Evolutionary conservation across 495 filamentous ascomycete genomes (phyloP).

Genomic region (Pseudoneurospora amorphoporcata): DNA sequence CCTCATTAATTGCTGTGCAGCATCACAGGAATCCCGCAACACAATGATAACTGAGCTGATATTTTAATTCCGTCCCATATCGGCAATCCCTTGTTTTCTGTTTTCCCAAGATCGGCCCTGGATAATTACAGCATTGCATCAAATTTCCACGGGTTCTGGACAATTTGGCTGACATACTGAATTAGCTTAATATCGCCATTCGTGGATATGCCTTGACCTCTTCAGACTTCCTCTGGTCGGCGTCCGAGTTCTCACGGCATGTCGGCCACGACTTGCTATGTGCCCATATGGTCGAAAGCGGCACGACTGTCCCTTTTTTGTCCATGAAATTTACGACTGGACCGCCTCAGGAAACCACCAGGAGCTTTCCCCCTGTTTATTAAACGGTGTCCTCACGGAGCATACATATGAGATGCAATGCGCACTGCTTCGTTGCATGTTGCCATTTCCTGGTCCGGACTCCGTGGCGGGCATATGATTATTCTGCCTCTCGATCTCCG

Average conservation of each 20-base stretch:
- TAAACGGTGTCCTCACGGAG: not conserved
- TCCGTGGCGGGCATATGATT: not conserved
- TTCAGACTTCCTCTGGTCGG: not conserved
- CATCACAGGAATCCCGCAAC: no score
- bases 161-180: not conserved
- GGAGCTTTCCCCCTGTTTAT: not conserved
- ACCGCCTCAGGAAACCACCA: not conserved
- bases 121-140: not conserved
- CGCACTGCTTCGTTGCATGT: not conserved
- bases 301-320: no score
- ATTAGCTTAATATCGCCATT: not conserved
- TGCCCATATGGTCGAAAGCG: no score
- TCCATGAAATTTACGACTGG: not conserved
- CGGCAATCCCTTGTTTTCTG: no score
- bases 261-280: not conserved
- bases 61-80: no score
- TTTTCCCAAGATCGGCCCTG: not conserved
- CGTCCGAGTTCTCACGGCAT: not conserved
- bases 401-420: not conserved
- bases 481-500: not conserved
- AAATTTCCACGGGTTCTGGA: not conserved
- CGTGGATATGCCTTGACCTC: not conserved
- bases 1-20: no score
- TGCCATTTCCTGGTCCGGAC: not conserved
- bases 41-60: no score